Evolutionary conservation across 106 monocot species (phyloP), one percentile per base, ranked within the genome.

Genomic region (Gastrodia elata): DNA sequence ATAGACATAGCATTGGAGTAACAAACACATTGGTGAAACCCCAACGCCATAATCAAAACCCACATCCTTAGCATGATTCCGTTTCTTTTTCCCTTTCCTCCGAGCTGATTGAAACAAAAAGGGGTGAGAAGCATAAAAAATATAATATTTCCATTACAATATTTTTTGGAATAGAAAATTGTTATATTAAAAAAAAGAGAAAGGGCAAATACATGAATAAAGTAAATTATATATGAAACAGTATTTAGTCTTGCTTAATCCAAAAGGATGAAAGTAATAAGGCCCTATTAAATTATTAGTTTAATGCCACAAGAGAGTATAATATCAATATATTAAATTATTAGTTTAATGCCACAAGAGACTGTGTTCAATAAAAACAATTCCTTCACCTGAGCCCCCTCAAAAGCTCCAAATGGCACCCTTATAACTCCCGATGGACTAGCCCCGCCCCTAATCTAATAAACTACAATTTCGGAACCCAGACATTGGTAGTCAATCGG

Each of bases 71-170:
- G 75, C 64, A 65, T 58, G 68, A 74, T 88, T 86, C 68, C 74
- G 82, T 65, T 83, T 97, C 85, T 93, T 98, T 83, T 89, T 98
- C 37, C 93, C 93, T 82, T 85, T 98, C 75, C 71, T 86, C 39
- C 71, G 77, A 65, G 81, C 98, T 98, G 38, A 49, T 14, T 69
- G 13, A 55, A 70, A 77, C 4, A 24, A 42, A 35, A 46, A 77
- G 3, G 46, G 61, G 61, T n/a, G n/a, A 1, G 20, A 61, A 59
- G 32, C 27, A 32, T 61, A 61, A 32, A n/a, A n/a, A n/a, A 61
- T 32, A 18, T 11, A 0, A 61, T 61, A 10, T 28, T 58, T 1
- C 58, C 6, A 58, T 27, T 6, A 58, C 28, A 11, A 8, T 58
- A 9, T 46, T 0, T 44, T 46, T 46, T 2, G n/a, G n/a, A n/a